Evolutionary conservation across 208 protist species (phyloP), one percentile per base, ranked within the genome.

Genomic region (Trypanosoma boissoni): DNA sequence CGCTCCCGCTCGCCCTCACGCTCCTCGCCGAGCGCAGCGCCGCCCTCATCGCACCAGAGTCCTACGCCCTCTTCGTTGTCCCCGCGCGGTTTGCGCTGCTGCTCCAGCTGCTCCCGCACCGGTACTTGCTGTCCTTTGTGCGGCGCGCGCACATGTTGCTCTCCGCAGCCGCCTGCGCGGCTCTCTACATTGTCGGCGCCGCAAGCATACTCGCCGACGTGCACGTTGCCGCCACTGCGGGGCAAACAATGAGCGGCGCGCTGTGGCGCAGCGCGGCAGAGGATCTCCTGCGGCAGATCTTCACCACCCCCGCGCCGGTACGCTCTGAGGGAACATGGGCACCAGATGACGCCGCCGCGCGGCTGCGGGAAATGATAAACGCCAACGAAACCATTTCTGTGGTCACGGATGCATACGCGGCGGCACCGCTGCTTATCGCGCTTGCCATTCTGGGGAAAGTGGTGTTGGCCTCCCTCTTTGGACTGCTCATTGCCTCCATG

Each of bases 11-110:
- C 16, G 61, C 63, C 43, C 46, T 72, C n/a, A 75, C 76, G n/a
- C 64, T 88, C 34, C 54, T 92, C 2, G 36, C 68, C 9, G 84
- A 92, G 49, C 24, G 54, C 0, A 39, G 59, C 23, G 6, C 55
- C 32, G 83, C 68, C 57, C 51, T 88, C 26, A 74, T 92, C 27
- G 62, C 56, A 2, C 68, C 80, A 7, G 64, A 78, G 6, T 37
- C 54, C 23, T 88, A 88, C 58, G 71, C 84, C 5, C 68, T 74
- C 9, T 83, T 63, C 51, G 83, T 92, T 50, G 68, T 92, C 34
- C 82, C 80, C 3, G 27, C 84, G 21, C 80, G 84, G 29, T 88
- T 86, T 53, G 46, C 72, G 9, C 73, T 92, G 43, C 31, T 92
- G 18, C 64, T 92, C 21, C 80, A 78, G 24, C 48, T 88, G 20